These are phyloP conservation scores for Amyloporia xantha DNA, from an alignment of 768 basidiomycete genomes.

Conservation along the genomic window DNA sequence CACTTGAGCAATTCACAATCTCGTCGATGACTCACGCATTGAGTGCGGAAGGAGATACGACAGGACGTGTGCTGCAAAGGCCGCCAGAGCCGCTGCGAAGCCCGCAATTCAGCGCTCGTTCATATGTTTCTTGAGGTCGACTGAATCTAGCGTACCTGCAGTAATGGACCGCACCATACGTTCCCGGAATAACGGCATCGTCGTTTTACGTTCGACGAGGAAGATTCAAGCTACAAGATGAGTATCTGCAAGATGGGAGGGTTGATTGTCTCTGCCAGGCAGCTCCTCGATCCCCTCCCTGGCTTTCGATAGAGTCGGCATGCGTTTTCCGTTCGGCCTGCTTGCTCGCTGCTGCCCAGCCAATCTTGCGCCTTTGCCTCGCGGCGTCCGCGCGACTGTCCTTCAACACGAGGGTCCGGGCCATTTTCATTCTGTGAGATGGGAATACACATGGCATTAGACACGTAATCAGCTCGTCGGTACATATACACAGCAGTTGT, in stretches of 20 bases:
- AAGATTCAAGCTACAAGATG: background rate
- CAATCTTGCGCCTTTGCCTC: background rate
- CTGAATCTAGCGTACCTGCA: constrained; percentile 11
- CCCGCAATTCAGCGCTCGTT: background rate
- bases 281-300: background rate
- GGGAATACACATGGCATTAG: background rate
- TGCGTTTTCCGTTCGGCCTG: background rate
- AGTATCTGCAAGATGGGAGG: background rate
- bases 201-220: no score
- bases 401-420: background rate
- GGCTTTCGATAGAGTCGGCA: background rate
- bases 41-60: constrained; percentile 13
- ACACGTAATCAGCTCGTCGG: background rate
- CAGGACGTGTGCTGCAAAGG: constrained; percentile 15
- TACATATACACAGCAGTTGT: background rate
- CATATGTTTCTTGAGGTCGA: no score
- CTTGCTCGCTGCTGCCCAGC: background rate
- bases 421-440: background rate
- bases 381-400: background rate
- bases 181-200: constrained; percentile 14
- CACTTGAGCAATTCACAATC: no score
- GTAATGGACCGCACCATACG: constrained; percentile 11
- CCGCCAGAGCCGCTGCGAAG: constrained; percentile 14
- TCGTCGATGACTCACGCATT: constrained; percentile 14
- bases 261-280: background rate